A percentile compares a stretch with the other conserved stretches of the same genome.
Conservation (phyloP, 2,329 filamentous ascomycete species). For the Hypoxylon sp. region DNA sequence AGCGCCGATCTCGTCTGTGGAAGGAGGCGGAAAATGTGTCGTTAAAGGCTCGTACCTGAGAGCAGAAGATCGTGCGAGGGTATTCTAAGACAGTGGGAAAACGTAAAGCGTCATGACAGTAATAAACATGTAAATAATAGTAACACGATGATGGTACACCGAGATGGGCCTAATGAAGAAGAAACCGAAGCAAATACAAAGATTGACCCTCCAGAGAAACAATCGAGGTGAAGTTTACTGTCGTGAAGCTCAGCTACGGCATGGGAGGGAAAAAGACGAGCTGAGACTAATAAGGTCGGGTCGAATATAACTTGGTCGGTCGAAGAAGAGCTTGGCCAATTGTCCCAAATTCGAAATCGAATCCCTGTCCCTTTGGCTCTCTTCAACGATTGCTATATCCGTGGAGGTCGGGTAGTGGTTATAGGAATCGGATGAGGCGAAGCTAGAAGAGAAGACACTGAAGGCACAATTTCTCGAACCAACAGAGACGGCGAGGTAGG, state of each 20-base stretch:
- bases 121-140: slow-evolving; percentile 39
- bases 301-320: slow-evolving; percentile 25
- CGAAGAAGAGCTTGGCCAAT: slow-evolving; percentile 32
- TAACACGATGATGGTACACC: slow-evolving; percentile 42
- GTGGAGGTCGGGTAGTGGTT: slow-evolving; percentile 17
- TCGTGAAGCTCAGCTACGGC: slow-evolving; percentile 29
- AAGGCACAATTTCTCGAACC: slow-evolving; percentile 7
- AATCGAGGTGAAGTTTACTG: slow-evolving; percentile 17
- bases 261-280: not conserved
- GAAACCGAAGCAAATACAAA: slow-evolving; percentile 27
- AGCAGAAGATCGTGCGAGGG: slow-evolving; percentile 39
- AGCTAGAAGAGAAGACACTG: slow-evolving; percentile 17
- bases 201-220: slow-evolving; percentile 25
- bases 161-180: slow-evolving; percentile 28
- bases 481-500: slow-evolving; percentile 32
- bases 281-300: slow-evolving; percentile 21
- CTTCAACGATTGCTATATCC: slow-evolving; percentile 19
- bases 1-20: slow-evolving; percentile 43
- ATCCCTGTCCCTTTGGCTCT: slow-evolving; percentile 15
- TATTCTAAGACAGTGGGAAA: slow-evolving; percentile 44
- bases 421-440: slow-evolving; percentile 18
- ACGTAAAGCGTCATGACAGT: slow-evolving; percentile 42
- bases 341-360: slow-evolving; percentile 25
- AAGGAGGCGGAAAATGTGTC: slow-evolving; percentile 32
- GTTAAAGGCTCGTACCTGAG: slow-evolving; percentile 33